Evolutionary conservation across 805 yeast genomes (phyloP).

Genomic region (Candida tibetensis): DNA sequence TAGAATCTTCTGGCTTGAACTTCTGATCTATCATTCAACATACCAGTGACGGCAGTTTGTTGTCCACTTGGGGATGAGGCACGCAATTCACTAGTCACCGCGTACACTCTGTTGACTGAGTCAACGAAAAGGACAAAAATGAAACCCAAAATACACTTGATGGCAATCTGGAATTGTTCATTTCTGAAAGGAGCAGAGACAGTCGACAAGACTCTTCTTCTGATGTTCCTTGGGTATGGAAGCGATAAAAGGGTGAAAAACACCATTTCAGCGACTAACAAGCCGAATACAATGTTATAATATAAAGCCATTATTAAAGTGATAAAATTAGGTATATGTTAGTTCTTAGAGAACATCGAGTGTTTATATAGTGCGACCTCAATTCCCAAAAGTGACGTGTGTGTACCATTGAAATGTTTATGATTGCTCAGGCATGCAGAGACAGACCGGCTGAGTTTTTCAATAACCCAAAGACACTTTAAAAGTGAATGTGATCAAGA

Average conservation of each 20-base stretch:
- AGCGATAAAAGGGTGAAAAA: slow-evolving; percentile 76
- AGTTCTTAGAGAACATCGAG: neutral
- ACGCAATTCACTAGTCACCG: slow-evolving; percentile 62
- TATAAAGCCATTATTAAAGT: slow-evolving; percentile 41
- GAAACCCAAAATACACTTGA: slow-evolving; percentile 81
- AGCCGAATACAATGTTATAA: slow-evolving; percentile 60
- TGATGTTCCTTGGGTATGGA: slow-evolving; percentile 76
- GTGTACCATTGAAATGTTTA: too few relatives aligned
- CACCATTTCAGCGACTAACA: slow-evolving; percentile 74
- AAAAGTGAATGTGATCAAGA: slow-evolving; percentile 66
- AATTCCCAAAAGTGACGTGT: neutral
- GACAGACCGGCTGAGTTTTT: too few relatives aligned
- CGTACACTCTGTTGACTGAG: slow-evolving; percentile 77
- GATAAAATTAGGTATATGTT: too few relatives aligned
- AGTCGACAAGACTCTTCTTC: slow-evolving; percentile 63
- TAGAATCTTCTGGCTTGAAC: slow-evolving; percentile 88
- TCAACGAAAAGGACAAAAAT: slow-evolving; percentile 82
- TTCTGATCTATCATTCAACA: slow-evolving; percentile 67
- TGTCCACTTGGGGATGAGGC: slow-evolving; percentile 29
- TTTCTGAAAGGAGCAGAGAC: slow-evolving; percentile 68
- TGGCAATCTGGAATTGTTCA: slow-evolving; percentile 68
- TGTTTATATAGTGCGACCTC: neutral
- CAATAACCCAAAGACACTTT: slow-evolving; percentile 44
- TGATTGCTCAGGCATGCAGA: too few relatives aligned
- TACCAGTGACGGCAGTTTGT: slow-evolving; percentile 19